Conservation (phyloP, 345 rosid genomes). For the Eucalyptus shirleyi region DNA sequence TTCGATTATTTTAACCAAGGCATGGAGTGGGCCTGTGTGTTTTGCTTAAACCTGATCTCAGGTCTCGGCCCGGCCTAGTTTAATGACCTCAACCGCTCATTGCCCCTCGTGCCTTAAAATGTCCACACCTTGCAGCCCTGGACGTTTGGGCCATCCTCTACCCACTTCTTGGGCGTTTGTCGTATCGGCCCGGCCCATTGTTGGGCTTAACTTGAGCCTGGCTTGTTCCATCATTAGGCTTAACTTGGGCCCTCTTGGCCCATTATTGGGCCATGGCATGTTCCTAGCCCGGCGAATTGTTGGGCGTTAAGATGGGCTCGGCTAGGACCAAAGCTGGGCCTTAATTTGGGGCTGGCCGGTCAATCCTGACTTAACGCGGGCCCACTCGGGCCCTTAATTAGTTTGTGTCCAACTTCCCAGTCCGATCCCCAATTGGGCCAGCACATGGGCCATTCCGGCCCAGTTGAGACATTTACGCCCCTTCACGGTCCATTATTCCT, state of each 20-base stretch:
- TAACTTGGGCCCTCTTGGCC: background rate
- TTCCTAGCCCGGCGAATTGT: background rate
- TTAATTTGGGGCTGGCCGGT: background rate
- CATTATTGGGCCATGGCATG: background rate
- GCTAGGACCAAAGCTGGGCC: background rate
- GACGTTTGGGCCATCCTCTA: background rate
- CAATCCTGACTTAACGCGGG: background rate
- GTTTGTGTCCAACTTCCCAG: background rate
- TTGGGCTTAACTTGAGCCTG: background rate
- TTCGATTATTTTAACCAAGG: background rate
- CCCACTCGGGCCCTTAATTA: background rate
- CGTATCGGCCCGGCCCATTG: background rate
- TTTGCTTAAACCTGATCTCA: background rate
- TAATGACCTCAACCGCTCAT: background rate
- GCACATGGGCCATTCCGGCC: background rate
- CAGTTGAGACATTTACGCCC: background rate
- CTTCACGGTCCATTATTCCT: background rate
- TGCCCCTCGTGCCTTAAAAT: no score
- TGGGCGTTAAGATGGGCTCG: background rate
- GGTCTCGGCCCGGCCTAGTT: background rate
- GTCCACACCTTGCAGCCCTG: background rate
- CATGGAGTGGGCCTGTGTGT: background rate
- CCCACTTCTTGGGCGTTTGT: background rate
- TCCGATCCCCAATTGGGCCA: background rate
- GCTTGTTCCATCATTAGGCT: no score